These are phyloP conservation scores for Sanghuangporus weigelae DNA, from an alignment of 1,284 basidiomycete species.

Conservation along the genomic window DNA sequence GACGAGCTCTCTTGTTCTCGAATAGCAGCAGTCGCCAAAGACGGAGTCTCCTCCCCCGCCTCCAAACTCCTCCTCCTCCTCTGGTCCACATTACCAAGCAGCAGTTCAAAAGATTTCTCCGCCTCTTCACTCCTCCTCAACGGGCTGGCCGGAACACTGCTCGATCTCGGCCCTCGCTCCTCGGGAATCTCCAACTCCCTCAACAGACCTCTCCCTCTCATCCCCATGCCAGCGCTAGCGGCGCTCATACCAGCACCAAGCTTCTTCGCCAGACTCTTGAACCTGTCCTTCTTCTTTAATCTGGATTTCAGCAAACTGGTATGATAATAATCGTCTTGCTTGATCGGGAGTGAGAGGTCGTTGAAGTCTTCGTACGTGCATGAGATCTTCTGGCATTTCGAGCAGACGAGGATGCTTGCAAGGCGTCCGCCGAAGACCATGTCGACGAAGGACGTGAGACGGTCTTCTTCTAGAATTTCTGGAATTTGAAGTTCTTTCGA, in stretches of 20 bases:
- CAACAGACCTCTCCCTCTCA: conserved; percentile 24
- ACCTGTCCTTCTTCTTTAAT: conserved; percentile 62
- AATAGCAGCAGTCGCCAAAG: background rate
- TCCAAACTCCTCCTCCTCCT: conserved; percentile 15
- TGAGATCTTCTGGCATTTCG: conserved; percentile 87
- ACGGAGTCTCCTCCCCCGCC: conserved; percentile 5
- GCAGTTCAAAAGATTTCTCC: conserved; percentile 10
- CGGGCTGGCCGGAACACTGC: conserved; percentile 28
- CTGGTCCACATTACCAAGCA: conserved; percentile 5
- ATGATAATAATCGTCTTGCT: conserved; percentile 64
- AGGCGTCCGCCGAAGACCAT: conserved; percentile 87
- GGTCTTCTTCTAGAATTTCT: conserved; percentile 34
- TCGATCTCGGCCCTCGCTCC: conserved; percentile 8
- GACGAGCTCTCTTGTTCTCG: background rate
- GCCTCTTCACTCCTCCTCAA: conserved; percentile 20
- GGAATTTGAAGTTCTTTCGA: conserved; percentile 7
- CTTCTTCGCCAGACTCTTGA: conserved; percentile 66
- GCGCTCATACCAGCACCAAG: conserved; percentile 28
- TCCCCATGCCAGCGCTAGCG: conserved; percentile 7
- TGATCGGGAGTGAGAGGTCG: conserved; percentile 85
- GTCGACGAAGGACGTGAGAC: conserved; percentile 73
- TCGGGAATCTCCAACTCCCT: conserved; percentile 8
- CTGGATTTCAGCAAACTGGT: conserved; percentile 21
- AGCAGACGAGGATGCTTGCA: conserved; percentile 88
- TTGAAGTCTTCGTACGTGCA: conserved; percentile 92